Evolutionary conservation across 208 protist species (phyloP), one percentile per base, ranked within the genome.

Genomic region (Tritrichomonas musculus): DNA sequence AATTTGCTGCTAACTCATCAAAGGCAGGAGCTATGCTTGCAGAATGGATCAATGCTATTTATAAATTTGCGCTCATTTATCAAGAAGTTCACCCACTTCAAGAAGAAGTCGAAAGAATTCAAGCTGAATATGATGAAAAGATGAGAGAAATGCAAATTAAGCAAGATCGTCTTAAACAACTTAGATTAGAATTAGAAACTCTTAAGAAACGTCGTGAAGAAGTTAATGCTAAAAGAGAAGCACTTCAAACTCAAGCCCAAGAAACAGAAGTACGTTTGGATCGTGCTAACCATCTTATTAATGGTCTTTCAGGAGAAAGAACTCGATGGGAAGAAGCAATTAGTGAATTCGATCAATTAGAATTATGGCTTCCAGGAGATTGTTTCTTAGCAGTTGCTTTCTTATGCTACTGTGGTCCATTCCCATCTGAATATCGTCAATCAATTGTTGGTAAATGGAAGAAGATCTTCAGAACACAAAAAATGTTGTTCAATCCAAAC

Each of bases 21-120:
- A 97, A 96, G 92, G 98, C 98, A 25, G 97, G 97, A 27, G 96
- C 96, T 94, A 97, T 97, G 53, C 95, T 99, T 14, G 99, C 98
- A 95, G 96, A 98, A 96, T 99, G 98, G 98, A 98, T 99, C 33
- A 97, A 97, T 93, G 98, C 98, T 41, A 99, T 99, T 95, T 96
- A 99, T 94, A 97, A 98, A 93, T 99, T 98, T 95, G 98, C 97
- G 60, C 96, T 97, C 93, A 97, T 99, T 92, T 98, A 97, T 95
- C 98, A 98, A 94, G 97, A 98, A 93, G 98, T 99, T 41, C 96
- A 97, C 92, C 98, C 98, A 57, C 44, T 53, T 27, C 44, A 53
- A 47, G 49, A 96, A 96, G 73, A 98, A 50, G 77, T 88, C 98
- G 96, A 36, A 41, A 4, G 75, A n/a, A 88, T 88, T 44, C 30